Conservation (phyloP, 2,329 filamentous ascomycete genomes). For the Aureobasidium sp. region DNA sequence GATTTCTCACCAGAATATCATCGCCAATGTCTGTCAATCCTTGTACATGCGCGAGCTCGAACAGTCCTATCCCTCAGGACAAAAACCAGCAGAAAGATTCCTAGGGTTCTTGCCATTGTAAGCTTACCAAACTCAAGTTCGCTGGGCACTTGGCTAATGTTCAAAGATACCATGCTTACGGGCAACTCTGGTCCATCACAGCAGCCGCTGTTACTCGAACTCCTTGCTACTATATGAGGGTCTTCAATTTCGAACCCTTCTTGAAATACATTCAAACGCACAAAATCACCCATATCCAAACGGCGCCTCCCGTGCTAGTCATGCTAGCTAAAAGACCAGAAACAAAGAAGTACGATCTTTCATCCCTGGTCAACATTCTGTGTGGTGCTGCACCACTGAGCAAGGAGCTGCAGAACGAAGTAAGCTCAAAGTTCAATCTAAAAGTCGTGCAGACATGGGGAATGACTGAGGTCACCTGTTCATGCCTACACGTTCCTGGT, state of each 20-base stretch:
- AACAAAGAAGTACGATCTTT: conserved; percentile 35
- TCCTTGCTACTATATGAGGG: conserved; percentile 34
- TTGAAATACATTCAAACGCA: conserved; percentile 31
- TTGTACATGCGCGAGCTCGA: conserved; percentile 34
- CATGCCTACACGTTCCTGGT: conserved; percentile 32
- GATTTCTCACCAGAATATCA: conserved; percentile 38
- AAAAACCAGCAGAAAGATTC: conserved; percentile 26
- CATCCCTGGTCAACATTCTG: conserved; percentile 34
- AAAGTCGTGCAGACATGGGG: conserved; percentile 36
- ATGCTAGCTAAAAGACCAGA: conserved; percentile 40
- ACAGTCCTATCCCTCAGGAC: conserved; percentile 23
- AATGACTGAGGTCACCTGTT: conserved; percentile 30
- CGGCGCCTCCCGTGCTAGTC: conserved; percentile 38
- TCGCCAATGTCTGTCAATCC: conserved; percentile 35
- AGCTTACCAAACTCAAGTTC: conserved; percentile 26
- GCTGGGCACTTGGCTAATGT: conserved; percentile 27
- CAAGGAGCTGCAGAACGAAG: conserved; percentile 33
- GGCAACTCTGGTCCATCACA: conserved; percentile 35
- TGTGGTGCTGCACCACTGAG: conserved; percentile 37
- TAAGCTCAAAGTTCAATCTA: conserved; percentile 29
- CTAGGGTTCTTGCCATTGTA: conserved; percentile 30
- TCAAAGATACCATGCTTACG: conserved; percentile 27
- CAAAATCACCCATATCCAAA: conserved; percentile 34
- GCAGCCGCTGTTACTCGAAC: conserved; percentile 29
- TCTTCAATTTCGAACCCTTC: conserved; percentile 32